phyloP scores from a whole-genome alignment of 306 rosid genomes.

The Biancaea sappan region DNA sequence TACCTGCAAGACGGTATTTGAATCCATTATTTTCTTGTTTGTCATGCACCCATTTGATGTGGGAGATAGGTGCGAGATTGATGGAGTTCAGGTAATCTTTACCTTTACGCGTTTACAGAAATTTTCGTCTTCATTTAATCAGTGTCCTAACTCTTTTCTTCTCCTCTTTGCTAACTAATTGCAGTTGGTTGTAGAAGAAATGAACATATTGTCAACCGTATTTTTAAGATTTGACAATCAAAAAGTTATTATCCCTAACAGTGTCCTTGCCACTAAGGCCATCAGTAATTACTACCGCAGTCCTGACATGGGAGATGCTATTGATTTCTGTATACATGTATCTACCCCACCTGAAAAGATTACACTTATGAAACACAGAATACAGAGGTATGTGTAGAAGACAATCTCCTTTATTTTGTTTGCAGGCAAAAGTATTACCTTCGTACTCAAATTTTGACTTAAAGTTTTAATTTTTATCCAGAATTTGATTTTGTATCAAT shows the following conservation, averaged over 20 bases:
- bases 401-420: not conserved
- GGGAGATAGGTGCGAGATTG: slow-evolving; percentile 78
- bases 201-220: slow-evolving; percentile 73
- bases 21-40: slow-evolving; percentile 68
- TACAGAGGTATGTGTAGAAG: slow-evolving; percentile 42
- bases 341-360: slow-evolving; percentile 66
- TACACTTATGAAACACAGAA: slow-evolving; percentile 53
- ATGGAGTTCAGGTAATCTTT: slow-evolving; percentile 56
- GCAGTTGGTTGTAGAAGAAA: slow-evolving; percentile 80
- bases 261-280: slow-evolving; percentile 52
- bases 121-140: too few relatives aligned
- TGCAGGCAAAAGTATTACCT: too few relatives aligned
- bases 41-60: slow-evolving; percentile 75
- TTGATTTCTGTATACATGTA: slow-evolving; percentile 65
- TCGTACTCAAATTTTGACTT: too few relatives aligned
- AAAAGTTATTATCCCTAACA: slow-evolving; percentile 58
- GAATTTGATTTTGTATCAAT: too few relatives aligned
- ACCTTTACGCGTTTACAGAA: not conserved
- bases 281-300: slow-evolving; percentile 67
- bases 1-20: slow-evolving; percentile 67
- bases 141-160: slow-evolving; percentile 17
- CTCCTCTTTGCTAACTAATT: not conserved
- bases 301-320: slow-evolving; percentile 67
- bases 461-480: too few relatives aligned
- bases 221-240: slow-evolving; percentile 63